phyloP scores from a whole-genome alignment of 1,284 basidiomycete species.

The Trametes pubescens region DNA sequence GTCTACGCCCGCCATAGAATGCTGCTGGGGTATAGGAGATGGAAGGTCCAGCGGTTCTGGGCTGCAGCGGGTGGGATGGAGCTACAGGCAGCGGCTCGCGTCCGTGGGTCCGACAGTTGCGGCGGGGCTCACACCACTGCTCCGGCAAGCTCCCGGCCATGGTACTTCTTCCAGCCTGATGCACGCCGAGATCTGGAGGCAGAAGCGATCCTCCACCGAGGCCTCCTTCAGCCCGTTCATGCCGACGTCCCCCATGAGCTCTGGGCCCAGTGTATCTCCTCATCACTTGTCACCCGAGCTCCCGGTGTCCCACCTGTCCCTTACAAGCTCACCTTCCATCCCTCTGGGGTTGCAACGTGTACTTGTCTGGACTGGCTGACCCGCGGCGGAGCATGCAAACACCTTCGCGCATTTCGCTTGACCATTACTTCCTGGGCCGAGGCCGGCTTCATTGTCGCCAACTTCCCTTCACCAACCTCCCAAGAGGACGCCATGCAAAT shows the following conservation, averaged over 20 bases:
- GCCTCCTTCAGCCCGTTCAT: neutral
- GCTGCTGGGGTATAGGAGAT: neutral
- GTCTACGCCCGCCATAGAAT: neutral
- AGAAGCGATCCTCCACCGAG: neutral
- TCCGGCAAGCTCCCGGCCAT: neutral
- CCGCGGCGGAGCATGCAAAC: conserved; percentile 2
- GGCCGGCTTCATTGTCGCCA: no score
- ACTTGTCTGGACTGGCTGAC: neutral
- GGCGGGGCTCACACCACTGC: neutral
- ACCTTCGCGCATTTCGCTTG: neutral
- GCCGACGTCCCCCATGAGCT: neutral
- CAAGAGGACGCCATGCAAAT: no score
- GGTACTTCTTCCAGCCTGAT: neutral
- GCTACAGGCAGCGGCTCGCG: neutral
- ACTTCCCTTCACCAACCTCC: neutral
- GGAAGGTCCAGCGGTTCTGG: conserved; percentile 2
- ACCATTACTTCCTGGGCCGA: no score
- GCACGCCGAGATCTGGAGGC: neutral
- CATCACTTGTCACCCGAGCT: neutral
- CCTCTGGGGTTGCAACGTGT: neutral
- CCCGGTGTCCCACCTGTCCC: neutral
- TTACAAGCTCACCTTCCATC: neutral
- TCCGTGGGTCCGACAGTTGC: neutral
- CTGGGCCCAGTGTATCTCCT: neutral
- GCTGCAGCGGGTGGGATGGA: neutral